phyloP scores from a whole-genome alignment of 1,284 basidiomycete genomes.

The Thelephora terrestris region DNA sequence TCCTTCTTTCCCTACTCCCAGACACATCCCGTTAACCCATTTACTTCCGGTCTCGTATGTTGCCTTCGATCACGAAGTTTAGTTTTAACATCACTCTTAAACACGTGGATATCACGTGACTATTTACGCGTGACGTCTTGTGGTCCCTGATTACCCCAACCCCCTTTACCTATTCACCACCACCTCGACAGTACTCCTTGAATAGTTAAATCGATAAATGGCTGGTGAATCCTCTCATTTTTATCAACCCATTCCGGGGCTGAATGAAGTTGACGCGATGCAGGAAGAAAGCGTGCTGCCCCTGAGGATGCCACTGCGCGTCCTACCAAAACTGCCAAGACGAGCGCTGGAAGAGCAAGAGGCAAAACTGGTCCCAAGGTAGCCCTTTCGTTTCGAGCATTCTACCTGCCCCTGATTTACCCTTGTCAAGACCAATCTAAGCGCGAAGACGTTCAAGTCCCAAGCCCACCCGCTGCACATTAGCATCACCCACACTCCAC shows the following conservation, averaged over 20 bases:
- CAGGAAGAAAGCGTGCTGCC: constrained; percentile 38
- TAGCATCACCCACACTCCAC: constrained; percentile 58
- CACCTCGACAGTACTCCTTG: not conserved
- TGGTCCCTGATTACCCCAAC: not conserved
- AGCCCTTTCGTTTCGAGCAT: constrained; percentile 16
- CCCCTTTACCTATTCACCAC: not conserved
- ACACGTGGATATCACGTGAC: not conserved
- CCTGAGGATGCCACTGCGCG: constrained; percentile 34
- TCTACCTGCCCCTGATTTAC: not conserved
- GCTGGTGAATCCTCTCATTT: constrained; percentile 18
- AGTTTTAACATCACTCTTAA: not conserved
- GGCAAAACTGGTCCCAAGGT: constrained; percentile 35
- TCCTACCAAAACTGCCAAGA: constrained; percentile 40
- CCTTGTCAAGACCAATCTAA: constrained; percentile 30
- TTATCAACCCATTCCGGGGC: not conserved
- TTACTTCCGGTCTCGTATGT: not conserved
- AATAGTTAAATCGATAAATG: constrained; percentile 13
- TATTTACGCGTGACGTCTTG: not conserved
- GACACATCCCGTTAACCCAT: not conserved
- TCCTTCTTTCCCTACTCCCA: not conserved
- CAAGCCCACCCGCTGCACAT: constrained; percentile 60
- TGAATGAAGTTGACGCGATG: not conserved
- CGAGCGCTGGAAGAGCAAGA: constrained; percentile 14
- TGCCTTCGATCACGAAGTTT: not conserved
- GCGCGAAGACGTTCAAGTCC: constrained; percentile 46